These are phyloP conservation scores for Symmetrospora coprosmae DNA, from an alignment of 768 basidiomycete genomes.

Conservation along the genomic window DNA sequence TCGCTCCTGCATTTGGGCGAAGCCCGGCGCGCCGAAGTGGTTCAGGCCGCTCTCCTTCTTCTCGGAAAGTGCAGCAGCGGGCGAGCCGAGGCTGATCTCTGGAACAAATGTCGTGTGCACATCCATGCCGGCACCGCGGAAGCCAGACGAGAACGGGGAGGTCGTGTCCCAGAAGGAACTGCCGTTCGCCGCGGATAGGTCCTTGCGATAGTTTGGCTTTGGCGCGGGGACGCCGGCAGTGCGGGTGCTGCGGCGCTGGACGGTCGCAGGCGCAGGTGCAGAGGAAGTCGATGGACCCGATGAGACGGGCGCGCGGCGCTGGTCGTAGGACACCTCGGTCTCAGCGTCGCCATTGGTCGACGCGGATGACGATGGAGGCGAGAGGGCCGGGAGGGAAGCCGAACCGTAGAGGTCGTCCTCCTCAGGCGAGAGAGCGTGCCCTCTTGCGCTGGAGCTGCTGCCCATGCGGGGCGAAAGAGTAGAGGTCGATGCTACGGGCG, in stretches of 20 bases:
- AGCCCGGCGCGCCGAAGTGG: neutral
- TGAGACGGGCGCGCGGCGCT: slow-evolving; percentile 22
- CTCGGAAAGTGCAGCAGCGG: slow-evolving; percentile 1
- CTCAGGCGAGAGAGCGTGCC: neutral
- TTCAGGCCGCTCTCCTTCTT: neutral
- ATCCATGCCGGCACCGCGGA: slow-evolving; percentile 20
- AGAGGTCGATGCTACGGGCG: neutral
- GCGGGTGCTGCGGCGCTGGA: slow-evolving; percentile 15
- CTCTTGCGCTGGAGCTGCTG: neutral
- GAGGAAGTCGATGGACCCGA: slow-evolving; percentile 22
- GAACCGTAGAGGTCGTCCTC: slow-evolving; percentile 20
- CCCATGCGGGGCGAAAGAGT: neutral
- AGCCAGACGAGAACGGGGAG: neutral
- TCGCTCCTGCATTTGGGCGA: slow-evolving; percentile 7
- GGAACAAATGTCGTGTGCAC: slow-evolving; percentile 29
- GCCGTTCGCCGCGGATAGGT: slow-evolving; percentile 32
- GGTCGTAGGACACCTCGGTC: slow-evolving; percentile 22
- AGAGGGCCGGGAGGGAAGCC: slow-evolving; percentile 5
- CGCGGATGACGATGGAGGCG: slow-evolving; percentile 5
- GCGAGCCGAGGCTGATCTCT: neutral
- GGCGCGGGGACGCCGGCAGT: slow-evolving; percentile 6
- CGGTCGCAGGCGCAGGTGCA: slow-evolving; percentile 27
- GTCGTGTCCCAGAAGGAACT: slow-evolving; percentile 12
- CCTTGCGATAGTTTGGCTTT: slow-evolving; percentile 38
- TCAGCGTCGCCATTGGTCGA: slow-evolving; percentile 15